Base-by-base conservation (phyloP, 306 rosid species). In the Prunus salicina region DNA sequence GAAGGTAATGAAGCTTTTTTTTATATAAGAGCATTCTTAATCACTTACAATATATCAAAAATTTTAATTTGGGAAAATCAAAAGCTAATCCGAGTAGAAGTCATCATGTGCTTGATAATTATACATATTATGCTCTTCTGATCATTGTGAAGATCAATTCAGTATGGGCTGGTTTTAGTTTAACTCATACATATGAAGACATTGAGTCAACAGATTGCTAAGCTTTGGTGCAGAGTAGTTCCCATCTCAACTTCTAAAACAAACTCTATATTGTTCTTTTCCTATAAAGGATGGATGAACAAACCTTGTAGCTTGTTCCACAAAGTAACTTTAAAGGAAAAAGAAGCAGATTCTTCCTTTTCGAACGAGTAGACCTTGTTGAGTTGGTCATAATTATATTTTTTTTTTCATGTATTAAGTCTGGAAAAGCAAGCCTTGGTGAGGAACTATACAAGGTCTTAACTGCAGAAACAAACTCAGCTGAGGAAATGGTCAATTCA, bases 401-500 rank as follows among this genome's bases (percentile, higher is more conserved):
- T 71, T 28, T 71, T 28, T 77, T 80, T 72, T 51, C 41, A 32
- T 85, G 75, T 79, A 14, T 43, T 14, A 43, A 94, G 98, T 90
- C 89, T 69, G 96, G 97, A 74, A 94, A 88, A 85, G 85, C 91
- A 84, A 91, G 80, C 81, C 89, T 94, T 41, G 85, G 86, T 70
- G 96, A 89, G 41, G 91, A 89, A 68, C 77, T 94, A 38, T 84
- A 86, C 81, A 91, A 84, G 85, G 73, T 85, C 60, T 82, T 91
- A 84, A 78, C 80, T 10, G 74, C 77, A 64, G 91, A 86, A 86
- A 77, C 92, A 76, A 86, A 76, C 75, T 82, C 85, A 57, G 80
- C 82, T 0, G 92, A 90, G 76, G 89, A 83, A 34, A 84, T 85
- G 82, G 85, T 90, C 25, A 87, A 83, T 74, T 86, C 81, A 60